Evolutionary conservation across 352 stramenopile genomes (phyloP).

Genomic region (Globisporangium parvum): DNA sequence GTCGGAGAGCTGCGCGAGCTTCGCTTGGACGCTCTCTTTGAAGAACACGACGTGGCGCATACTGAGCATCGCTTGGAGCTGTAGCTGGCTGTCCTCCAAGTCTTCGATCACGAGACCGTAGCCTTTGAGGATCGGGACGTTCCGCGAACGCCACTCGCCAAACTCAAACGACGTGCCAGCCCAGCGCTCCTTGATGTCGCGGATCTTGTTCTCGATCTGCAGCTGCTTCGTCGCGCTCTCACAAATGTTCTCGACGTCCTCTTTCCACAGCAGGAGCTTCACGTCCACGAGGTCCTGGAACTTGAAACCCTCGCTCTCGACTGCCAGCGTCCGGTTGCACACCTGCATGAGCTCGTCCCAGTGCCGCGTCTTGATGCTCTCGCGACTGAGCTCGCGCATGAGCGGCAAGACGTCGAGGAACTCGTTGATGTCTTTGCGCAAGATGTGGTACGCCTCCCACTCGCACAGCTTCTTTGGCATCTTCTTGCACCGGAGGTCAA

Average conservation of each 20-base stretch:
- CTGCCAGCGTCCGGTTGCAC: slow-evolving; percentile 41
- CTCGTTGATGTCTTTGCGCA: slow-evolving; percentile 75
- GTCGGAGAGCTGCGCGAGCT: slow-evolving; percentile 82
- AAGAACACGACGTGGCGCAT: slow-evolving; percentile 89
- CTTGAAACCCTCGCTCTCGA: slow-evolving; percentile 73
- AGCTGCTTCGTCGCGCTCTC: slow-evolving; percentile 89
- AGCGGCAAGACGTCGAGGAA: slow-evolving; percentile 85
- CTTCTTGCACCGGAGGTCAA: slow-evolving; percentile 73
- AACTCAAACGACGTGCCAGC: slow-evolving; percentile 76
- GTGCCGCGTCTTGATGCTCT: slow-evolving; percentile 84
- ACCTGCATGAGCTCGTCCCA: slow-evolving; percentile 77
- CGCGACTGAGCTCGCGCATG: slow-evolving; percentile 69
- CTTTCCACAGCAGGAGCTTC: slow-evolving; percentile 70
- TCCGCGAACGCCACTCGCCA: slow-evolving; percentile 75
- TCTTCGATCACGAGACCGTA: slow-evolving; percentile 86
- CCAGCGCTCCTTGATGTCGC: slow-evolving; percentile 86
- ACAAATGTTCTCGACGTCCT: slow-evolving; percentile 83
- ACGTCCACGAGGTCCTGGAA: slow-evolving; percentile 78
- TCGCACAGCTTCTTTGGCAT: slow-evolving; percentile 82
- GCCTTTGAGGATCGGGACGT: slow-evolving; percentile 62
- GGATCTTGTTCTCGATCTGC: slow-evolving; percentile 85
- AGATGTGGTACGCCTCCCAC: slow-evolving; percentile 76
- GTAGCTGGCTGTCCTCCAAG: slow-evolving; percentile 84
- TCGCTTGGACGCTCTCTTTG: slow-evolving; percentile 68
- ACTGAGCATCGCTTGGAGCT: slow-evolving; percentile 84